These are phyloP conservation scores for Coniosporium tulheliwenetii DNA, from an alignment of 2,329 filamentous ascomycete species.

Conservation along the genomic window DNA sequence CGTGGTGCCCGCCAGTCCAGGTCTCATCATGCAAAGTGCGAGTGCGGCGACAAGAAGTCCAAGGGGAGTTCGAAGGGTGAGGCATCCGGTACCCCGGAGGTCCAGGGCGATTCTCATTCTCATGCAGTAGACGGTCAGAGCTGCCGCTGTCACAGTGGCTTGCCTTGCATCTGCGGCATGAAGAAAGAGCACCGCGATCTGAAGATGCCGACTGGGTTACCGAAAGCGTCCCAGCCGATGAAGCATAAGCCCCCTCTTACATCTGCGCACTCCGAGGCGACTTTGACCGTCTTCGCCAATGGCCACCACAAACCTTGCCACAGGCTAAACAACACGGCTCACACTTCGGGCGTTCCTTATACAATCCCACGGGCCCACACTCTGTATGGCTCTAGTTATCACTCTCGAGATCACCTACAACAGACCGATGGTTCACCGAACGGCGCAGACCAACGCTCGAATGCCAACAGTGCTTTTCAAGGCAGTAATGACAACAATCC, in stretches of 20 bases:
- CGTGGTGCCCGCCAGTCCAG: constrained; percentile 92
- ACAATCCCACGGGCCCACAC: constrained; percentile 40
- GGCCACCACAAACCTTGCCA: constrained; percentile 50
- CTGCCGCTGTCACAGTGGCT: constrained; percentile 41
- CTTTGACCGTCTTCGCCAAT: constrained; percentile 45
- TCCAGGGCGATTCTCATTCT: neutral
- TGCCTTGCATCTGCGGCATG: constrained; percentile 43
- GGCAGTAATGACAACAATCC: neutral
- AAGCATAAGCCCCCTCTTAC: constrained; percentile 38
- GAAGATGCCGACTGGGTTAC: neutral
- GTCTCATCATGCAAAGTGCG: constrained; percentile 86
- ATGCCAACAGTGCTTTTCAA: neutral
- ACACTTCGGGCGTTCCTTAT: constrained; percentile 47
- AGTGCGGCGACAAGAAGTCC: constrained; percentile 62
- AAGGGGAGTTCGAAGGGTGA: neutral
- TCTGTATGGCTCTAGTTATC: constrained; percentile 22
- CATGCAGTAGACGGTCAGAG: constrained; percentile 19
- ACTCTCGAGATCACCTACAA: neutral
- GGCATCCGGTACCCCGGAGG: neutral
- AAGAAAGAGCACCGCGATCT: constrained; percentile 30
- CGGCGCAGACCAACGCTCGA: neutral
- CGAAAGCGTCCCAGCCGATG: neutral
- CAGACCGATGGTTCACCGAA: neutral
- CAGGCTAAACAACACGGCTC: constrained; percentile 47
- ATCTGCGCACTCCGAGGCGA: constrained; percentile 42